Conservation (phyloP, 139 green algal species). For the Micractinium sp. region DNA sequence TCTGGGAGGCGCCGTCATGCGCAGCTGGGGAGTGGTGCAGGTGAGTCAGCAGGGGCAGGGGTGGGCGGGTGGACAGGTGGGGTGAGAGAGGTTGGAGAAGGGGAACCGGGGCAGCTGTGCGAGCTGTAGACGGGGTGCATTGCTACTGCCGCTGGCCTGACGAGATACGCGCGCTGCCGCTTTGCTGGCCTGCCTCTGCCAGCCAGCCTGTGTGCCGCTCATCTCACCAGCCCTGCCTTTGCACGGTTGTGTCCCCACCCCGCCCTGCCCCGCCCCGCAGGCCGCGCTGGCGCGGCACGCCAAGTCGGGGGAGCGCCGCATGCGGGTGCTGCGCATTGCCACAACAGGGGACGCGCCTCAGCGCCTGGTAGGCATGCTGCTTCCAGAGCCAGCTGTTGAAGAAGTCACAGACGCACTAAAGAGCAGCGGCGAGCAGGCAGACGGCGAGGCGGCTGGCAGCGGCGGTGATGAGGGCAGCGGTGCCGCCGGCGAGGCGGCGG, state of each 20-base stretch:
- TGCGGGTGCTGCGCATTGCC: conserved; percentile 63
- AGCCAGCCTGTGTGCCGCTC: too few species aligned
- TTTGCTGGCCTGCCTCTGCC: not conserved
- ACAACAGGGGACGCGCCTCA: conserved; percentile 54
- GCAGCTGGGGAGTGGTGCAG: conserved; percentile 62
- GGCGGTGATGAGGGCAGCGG: not conserved
- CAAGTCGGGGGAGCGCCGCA: conserved; percentile 42
- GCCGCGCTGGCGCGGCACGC: conserved; percentile 46
- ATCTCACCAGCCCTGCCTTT: not conserved
- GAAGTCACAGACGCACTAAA: conserved; percentile 38
- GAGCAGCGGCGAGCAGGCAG: not conserved
- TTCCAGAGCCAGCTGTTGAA: conserved; percentile 45
- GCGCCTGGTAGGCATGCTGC: conserved; percentile 58
- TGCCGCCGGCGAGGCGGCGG: not conserved
- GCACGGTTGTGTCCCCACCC: not conserved
- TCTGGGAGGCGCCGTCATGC: conserved; percentile 64
- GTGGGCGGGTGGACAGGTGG: not conserved
- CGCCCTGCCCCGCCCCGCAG: not conserved
- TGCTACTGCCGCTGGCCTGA: not conserved
- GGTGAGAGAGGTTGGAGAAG: not conserved
- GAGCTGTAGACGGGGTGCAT: not conserved
- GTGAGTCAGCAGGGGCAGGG: not conserved
- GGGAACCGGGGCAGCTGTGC: not conserved
- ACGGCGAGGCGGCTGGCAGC: too few species aligned
- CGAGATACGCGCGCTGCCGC: not conserved